Evolutionary conservation across 257 asterid genomes (phyloP).

Genomic region (Sherardia arvensis): DNA sequence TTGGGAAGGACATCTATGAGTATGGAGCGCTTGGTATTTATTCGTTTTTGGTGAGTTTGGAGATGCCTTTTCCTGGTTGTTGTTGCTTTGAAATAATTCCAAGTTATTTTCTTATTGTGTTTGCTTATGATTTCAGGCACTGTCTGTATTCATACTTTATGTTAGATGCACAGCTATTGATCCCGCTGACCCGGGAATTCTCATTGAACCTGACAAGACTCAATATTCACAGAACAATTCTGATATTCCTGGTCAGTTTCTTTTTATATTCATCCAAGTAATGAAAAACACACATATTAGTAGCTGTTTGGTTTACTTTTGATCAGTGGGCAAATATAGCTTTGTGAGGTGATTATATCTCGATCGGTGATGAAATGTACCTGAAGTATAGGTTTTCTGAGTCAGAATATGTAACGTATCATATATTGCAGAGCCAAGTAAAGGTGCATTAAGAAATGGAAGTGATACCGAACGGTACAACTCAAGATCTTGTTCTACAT

Average conservation of each 20-base stretch:
- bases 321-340: neutral
- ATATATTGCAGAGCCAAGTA: constrained; percentile 51
- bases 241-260: constrained; percentile 56
- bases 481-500: constrained; percentile 44
- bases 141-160: constrained; percentile 64
- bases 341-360: neutral
- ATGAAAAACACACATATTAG: constrained; percentile 1
- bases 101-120: constrained; percentile 10
- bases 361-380: neutral
- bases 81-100: neutral
- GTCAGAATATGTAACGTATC: constrained; percentile 39
- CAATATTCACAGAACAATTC: constrained; percentile 51
- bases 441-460: constrained; percentile 42
- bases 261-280: neutral
- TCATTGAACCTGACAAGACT: constrained; percentile 53
- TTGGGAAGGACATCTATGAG: constrained; percentile 79
- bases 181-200: constrained; percentile 96
- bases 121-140: constrained; percentile 48
- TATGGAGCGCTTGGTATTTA: constrained; percentile 75
- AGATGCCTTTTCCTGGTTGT: constrained; percentile 3
- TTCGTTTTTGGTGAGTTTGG: constrained; percentile 70
- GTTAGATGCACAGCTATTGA: constrained; percentile 90
- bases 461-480: constrained; percentile 31
- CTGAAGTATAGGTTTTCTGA: neutral
- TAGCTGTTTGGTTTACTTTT: neutral